Percentiles rank a stretch among this genome's conserved stretches.
These are phyloP conservation scores for Metarhizium brunneum DNA, from an alignment of 2,329 filamentous ascomycete genomes.

Conservation along the genomic window DNA sequence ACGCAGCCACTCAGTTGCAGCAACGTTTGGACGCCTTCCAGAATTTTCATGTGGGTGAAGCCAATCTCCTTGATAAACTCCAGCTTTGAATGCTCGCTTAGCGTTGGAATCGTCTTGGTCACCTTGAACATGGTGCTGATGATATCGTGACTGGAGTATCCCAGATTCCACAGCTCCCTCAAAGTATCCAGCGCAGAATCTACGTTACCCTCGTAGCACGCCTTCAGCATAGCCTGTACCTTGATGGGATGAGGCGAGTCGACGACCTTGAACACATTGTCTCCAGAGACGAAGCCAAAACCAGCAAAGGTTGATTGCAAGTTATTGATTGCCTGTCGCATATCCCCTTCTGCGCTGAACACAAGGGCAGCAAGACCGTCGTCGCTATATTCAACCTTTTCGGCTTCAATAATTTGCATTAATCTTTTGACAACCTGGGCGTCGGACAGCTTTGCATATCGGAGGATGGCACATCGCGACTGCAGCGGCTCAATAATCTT, in stretches of 20 bases:
- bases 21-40: conserved; percentile 95
- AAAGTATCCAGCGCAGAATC: conserved; percentile 79
- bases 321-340: conserved; percentile 99
- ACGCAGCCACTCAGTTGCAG: conserved; percentile 90
- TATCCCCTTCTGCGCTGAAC: conserved; percentile 95
- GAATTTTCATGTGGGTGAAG: conserved; percentile 97
- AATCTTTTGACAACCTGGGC: conserved; percentile 84
- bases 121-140: conserved; percentile 99
- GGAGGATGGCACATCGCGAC: conserved; percentile 89
- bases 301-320: conserved; percentile 87
- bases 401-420: conserved; percentile 85
- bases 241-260: conserved; percentile 97
- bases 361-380: conserved; percentile 93
- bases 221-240: conserved; percentile 97
- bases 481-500: conserved; percentile 99
- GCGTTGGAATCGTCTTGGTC: conserved; percentile 85
- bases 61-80: conserved; percentile 99
- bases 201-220: conserved; percentile 85
- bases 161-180: conserved; percentile 86
- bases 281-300: conserved; percentile 93
- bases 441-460: conserved; percentile 88
- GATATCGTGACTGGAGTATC: conserved; percentile 98
- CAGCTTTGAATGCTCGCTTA: conserved; percentile 90
- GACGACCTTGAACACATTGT: conserved; percentile 97
- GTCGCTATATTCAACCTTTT: conserved; percentile 83